Evolutionary conservation across 2,329 filamentous ascomycete genomes (phyloP), one percentile per base, ranked within the genome.

Genomic region (Arthrobotrys pseudoclavata): DNA sequence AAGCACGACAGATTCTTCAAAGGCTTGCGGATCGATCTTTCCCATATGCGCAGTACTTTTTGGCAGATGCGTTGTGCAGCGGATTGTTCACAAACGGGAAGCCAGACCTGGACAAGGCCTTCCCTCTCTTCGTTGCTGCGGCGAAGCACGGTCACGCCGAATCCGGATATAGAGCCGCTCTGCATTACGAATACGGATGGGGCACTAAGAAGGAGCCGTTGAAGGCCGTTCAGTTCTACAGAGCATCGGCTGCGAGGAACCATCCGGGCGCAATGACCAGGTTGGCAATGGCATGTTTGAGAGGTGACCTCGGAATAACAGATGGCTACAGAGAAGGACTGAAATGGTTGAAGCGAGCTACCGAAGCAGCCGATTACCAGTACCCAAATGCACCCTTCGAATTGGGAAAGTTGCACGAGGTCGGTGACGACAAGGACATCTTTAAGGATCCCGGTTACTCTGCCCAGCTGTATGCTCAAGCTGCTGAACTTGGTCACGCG

Each of bases 141-240:
- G 95, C 93, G 82, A 99, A 98, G 85, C 96, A 97, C 84, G 96
- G 96, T 34, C 96, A 99, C 84, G 94, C 96, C 57, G 96, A 99
- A 85, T 96, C 96, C 70, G 94, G 91, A 40, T 99, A 97, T 84
- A 92, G 96, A 69, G 91, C 95, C 64, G 96, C 92, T 15, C 87
- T 99, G 69, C 97, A 94, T 85, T 98, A 98, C 85, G 96, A 99
- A 84, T 98, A 97, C 84, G 96, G 94, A 79, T 99, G 96, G 96
- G 96, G 96, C 47, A 96, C 91, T 82, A 90, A 93, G 71, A 93
- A 93, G 82, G 94, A 97, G 82, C 91, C 92, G 71, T 89, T 91
- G 61, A 97, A 97, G 84, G 95, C 96, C 50, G 92, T 96, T 0
- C 94, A 98, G 83, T 99, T 96, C 83, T 92, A 97, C 82, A 91